Evolutionary conservation across 2,329 filamentous ascomycete genomes (phyloP), one percentile per base, ranked within the genome.

Genomic region (Dactylella cylindrospora): DNA sequence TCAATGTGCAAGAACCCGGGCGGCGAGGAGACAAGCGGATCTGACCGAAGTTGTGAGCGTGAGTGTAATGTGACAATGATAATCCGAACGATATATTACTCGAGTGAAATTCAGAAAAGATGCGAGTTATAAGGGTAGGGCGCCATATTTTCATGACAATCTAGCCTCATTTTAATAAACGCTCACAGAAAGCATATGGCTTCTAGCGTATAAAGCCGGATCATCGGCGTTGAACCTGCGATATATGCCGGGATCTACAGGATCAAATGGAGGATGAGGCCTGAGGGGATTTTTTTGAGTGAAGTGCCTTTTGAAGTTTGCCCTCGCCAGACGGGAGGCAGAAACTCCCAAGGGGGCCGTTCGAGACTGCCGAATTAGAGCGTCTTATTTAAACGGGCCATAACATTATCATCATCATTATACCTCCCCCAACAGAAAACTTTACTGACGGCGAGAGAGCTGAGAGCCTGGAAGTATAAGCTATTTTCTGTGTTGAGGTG

Each of bases 141-240:
- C 10, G 29, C 39, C 38, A 59, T 45, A 43, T 60, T 41, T 17
- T 52, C 32, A 52, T 52, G 40, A 46, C 45, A 53, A 61, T 53
- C 41, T 53, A 61, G 47, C 55, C 41, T 49, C 22, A 20, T 46
- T 32, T 22, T 32, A 61, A 61, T 41, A 20, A 47, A 53, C 46
- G 41, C 40, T 53, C 47, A 53, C 55, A 61, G 23, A 61, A 19
- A 31, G n/a, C n/a, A n/a, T n/a, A n/a, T n/a, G n/a, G n/a, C n/a
- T n/a, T n/a, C n/a, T 50, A 13, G 39, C 53, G 39, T 29, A 59
- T 51, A 50, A 28, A 45, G 33, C 19, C 32, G 22, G 38, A 39
- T 32, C 46, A 32, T 40, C 40, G 13, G 25, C n/a, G 33, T 45
- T 45, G 26, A 45, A 45, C 46, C 39, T 46, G 39, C 15, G n/a